Conservation (phyloP, 2,329 filamentous ascomycete species). For the Juglanconis sp. region DNA sequence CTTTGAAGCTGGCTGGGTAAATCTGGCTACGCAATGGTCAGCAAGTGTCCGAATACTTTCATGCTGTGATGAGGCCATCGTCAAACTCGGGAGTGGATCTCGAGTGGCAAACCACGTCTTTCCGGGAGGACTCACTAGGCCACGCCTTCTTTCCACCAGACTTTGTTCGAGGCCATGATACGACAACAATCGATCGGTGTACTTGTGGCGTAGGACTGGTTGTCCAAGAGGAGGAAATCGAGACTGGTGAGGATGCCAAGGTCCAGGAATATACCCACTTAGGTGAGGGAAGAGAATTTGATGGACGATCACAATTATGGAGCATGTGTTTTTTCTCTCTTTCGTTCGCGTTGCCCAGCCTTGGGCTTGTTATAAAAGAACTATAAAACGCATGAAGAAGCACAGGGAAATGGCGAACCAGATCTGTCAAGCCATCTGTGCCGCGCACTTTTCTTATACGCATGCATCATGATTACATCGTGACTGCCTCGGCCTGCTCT, state of each 20-base stretch:
- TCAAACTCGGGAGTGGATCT: not conserved
- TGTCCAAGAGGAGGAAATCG: not conserved
- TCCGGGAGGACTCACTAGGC: constrained; percentile 14
- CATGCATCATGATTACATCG: not conserved
- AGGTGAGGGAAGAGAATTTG: not conserved
- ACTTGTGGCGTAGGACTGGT: not conserved
- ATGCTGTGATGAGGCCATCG: not conserved
- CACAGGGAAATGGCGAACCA: not conserved
- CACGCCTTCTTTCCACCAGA: constrained; percentile 19
- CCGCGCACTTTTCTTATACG: not conserved
- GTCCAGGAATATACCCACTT: not conserved
- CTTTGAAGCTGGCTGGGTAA: constrained; percentile 54
- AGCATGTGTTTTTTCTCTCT: not conserved
- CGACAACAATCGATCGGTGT: not conserved
- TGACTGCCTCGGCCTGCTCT: not conserved
- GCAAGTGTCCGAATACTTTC: not conserved
- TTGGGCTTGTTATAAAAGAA: not conserved
- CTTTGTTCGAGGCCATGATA: constrained; percentile 2
- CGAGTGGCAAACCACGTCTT: not conserved
- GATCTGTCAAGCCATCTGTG: not conserved
- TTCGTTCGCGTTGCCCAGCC: not conserved
- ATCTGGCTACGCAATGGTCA: constrained; percentile 38
- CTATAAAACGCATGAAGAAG: not conserved
- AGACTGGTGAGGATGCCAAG: not conserved
- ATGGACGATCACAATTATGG: not conserved